Evolutionary conservation across 2,329 filamentous ascomycete species (phyloP), one percentile per base, ranked within the genome.

Genomic region (Ophiostoma sp.): DNA sequence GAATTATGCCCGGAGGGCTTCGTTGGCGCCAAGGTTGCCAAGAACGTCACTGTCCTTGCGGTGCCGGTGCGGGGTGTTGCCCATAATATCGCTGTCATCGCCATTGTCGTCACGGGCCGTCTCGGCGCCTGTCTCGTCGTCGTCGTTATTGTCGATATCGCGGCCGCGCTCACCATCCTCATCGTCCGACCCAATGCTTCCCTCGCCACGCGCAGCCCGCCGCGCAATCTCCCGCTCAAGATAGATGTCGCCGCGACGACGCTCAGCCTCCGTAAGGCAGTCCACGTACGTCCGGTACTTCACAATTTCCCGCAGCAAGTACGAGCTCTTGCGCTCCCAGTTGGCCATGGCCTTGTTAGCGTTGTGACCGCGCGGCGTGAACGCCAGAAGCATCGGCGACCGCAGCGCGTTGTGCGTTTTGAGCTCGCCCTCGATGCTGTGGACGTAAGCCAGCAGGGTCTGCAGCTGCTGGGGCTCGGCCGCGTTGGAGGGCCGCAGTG

Each of bases 271-370:
- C 73, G 90, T 87, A 69, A 99, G 84, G 45, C 90, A 91, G 81
- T 98, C 96, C 77, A 98, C 95, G 79, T 98, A 99, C 0, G 95
- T 98, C 74, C 92, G 87, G 83, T 97, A 98, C 82, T 98, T 98
- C 82, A 98, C 94, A 81, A 97, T 98, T 84, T 99, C 96, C 48
- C 93, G 87, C 15, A 98, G 86, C 55, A 99, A 84, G 80, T 98
- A 97, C 39, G 93, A 91, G 72, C 93, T 97, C 84, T 98, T 98
- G 79, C 92, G 91, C 85, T 99, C 95, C 95, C 96, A 99, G 82
- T 99, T 99, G 25, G 91, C 87, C 92, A 98, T 95, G 19, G 95
- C 94, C 82, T 92, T 95, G 75, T 85, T 85, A 19, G 91, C 89
- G 79, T 98, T 98, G 50, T 89, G 87, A 75, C 95, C 92, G 39